Evolutionary conservation across 2,329 filamentous ascomycete species (phyloP), one percentile per base, ranked within the genome.

Genomic region (Aspergillus floridensis): DNA sequence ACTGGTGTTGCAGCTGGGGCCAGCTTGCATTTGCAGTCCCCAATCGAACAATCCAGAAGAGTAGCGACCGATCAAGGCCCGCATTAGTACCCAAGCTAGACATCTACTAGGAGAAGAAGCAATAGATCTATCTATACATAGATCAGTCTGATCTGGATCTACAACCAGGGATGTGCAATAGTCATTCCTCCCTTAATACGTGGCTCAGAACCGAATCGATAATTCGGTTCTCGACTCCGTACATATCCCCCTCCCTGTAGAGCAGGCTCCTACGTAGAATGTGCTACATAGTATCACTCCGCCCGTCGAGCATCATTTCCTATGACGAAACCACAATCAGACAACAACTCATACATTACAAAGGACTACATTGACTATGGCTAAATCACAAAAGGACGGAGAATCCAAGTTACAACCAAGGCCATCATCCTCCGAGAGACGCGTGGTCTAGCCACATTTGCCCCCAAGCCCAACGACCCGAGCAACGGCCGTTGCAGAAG

Each of bases 361-460:
- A 51, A 57, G 55, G 48, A 26, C 55, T 47, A 57, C 55, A 57
- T 51, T 32, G 16, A 26, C 38, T 24, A 44, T 51, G 35, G 47
- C 55, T 57, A 50, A 46, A 47, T 47, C 55, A 51, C 48, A 51
- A 26, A 51, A 16, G 24, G 35, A 14, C 21, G n/a, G 53, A 44
- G 47, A 22, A 53, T 53, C 57, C 57, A 62, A 44, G 59, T 61
- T 57, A 59, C 61, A 61, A 48, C 50, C 56, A 52, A 57, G 49
- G 46, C 51, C 56, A 54, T 61, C 59, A 22, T 58, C 47, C 49
- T 29, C 31, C 49, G 24, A 12, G 41, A 26, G 47, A 44, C 24
- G 38, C 46, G 21, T 47, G 21, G 29, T 24, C 21, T 41, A 14
- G n/a, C 48, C 29, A 38, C 19, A 21, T 32, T 38, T 44, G 22